A percentile compares a stretch with the other conserved stretches of the same genome.
Evolutionary conservation across 2,329 filamentous ascomycete species (phyloP).

Genomic region (Aaosphaeria pasadenensis): DNA sequence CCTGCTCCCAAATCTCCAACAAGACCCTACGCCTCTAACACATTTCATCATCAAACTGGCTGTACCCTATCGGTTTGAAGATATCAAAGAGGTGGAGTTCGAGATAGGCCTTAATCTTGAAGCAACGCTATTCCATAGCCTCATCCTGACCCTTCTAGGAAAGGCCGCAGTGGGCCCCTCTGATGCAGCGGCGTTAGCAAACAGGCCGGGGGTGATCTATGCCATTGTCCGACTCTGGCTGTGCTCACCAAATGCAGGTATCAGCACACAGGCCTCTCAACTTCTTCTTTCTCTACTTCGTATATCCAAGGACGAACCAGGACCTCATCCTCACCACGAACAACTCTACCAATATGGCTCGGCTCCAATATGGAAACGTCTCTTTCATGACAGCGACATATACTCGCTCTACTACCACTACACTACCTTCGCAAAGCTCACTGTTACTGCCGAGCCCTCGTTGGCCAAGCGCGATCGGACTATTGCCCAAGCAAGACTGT

Average conservation of each 20-base stretch:
- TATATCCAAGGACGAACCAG: constrained; percentile 39
- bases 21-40: constrained; percentile 56
- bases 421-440: constrained; percentile 45
- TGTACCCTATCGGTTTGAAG: constrained; percentile 39
- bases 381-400: constrained; percentile 60
- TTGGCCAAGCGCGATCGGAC: constrained; percentile 54
- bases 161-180: constrained; percentile 53
- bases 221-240: constrained; percentile 59
- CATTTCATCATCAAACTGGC: constrained; percentile 52
- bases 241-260: constrained; percentile 52
- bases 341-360: constrained; percentile 25
- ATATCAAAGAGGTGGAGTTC: constrained; percentile 51
- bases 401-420: constrained; percentile 56
- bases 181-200: constrained; percentile 58
- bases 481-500: constrained; percentile 58
- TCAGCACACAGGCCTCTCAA: constrained; percentile 54
- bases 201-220: constrained; percentile 52
- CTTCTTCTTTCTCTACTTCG: constrained; percentile 53
- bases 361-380: constrained; percentile 57
- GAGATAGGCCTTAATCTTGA: constrained; percentile 52
- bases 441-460: constrained; percentile 27
- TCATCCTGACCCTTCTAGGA: constrained; percentile 54
- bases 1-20: constrained; percentile 52
- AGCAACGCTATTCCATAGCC: constrained; percentile 51
- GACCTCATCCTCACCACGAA: constrained; percentile 37